Base-by-base conservation (phyloP, 2,329 filamentous ascomycete species). In the Cytospora piceae region DNA sequence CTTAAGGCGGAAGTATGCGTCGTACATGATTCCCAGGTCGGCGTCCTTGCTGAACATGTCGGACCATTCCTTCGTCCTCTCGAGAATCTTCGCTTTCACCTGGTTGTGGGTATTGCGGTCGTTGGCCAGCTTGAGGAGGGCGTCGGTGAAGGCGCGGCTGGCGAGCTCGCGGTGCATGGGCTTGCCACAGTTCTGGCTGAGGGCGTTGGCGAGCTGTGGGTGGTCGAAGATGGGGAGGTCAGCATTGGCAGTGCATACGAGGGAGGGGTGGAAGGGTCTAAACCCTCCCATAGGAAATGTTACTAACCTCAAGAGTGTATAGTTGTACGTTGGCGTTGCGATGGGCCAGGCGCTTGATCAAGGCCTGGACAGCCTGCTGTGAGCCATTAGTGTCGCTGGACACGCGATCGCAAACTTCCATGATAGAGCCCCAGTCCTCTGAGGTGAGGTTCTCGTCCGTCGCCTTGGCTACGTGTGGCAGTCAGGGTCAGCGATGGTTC, bases 361-460 rank as follows among this genome's bases (percentile, higher is more conserved):
- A 86, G 74, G 92, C 90, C 74, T 93, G 90, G 63, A 96, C 91
- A 17, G 89, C 93, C 80, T 96, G 91, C 81, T 94, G 94, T 70
- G 91, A 85, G 31, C 85, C 85, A 71, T 84, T 86, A 63, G 76
- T 71, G 68, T 87, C 84, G 71, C 77, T 77, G 24, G 79, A 75
- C 52, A 87, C 85, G 69, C 85, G 85, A 76, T 87, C 85, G 79
- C 85, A 87, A 60, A 88, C 83, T 74, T 87, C 84, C 75, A 88
- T 85, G 73, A 88, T 88, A 73, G 85, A 85, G 57, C 82, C 84
- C 87, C 87, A 89, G 75, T 89, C 87, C 75, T 96, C 87, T 34
- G 90, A 91, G 27, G 94, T 98, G 73, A 98, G 86, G 79, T 97
- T 99, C 85, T 99, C 95, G 79, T 99, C 95, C 64, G 95, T 99